Conservation (phyloP, 345 rosid species). For the thale cress (Arabidopsis thaliana) region TAIR10.1 NC_003071.7:17270001-17270500, state of each 20-base stretch:
- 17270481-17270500: constrained; percentile 43
- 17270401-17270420: constrained; percentile 47
- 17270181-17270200: constrained; percentile 35
- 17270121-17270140: neutral
- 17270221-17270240: constrained; percentile 44
- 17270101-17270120: neutral
- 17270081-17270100: neutral
- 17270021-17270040: constrained; percentile 52
- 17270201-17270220: constrained; percentile 39
- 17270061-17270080: constrained; percentile 42
- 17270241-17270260: constrained; percentile 57
- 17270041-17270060: constrained; percentile 26
- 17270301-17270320: constrained; percentile 59
- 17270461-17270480: constrained; percentile 43
- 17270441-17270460: constrained; percentile 50
- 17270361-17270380: constrained; percentile 35
- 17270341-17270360: constrained; percentile 23
- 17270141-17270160: constrained; percentile 5
- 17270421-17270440: constrained; percentile 57
- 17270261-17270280: constrained; percentile 47
- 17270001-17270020: constrained; percentile 47
- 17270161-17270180: constrained; percentile 52
- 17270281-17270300: constrained; percentile 58
- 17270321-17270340: constrained; percentile 36
- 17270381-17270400: constrained; percentile 45